Base-by-base conservation (phyloP, 306 rosid genomes). In the Castanea sativa region DNA sequence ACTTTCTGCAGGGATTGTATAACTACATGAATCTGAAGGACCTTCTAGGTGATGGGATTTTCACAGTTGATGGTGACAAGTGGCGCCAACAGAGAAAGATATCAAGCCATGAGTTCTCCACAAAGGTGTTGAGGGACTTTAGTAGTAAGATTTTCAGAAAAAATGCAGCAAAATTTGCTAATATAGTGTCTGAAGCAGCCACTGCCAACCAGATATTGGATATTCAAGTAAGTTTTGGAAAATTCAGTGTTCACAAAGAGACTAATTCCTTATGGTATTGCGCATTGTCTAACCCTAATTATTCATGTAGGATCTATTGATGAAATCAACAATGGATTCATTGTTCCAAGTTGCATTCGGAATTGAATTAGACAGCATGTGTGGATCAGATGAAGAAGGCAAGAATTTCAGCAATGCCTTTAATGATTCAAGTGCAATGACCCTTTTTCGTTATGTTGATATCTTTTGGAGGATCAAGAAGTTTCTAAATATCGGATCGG, bases 31-130 rank as follows among this genome's bases (percentile, higher is more conserved):
- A 84, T 73, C 88, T 94, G 76, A 91, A 75, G 86, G 97, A 92
- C 86, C 90, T 94, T 74, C 89, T 94, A 9, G 98, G 98, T 60
- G 92, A 92, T 80, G 98, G 97, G 21, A 94, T 94, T 84, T 94
- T 94, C 60, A 20, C 91, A 0, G 96, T 92, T 29, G 97, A 92
- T 79, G 97, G 97, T 12, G 90, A 90, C 49, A 90, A 89, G 85
- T 92, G 97, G 97, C 93, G 91, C 2, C 84, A 92, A 13, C 96
- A 92, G 81, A 92, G 97, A 75, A 92, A 90, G 78, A 55, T 89
- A 75, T 80, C 91, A 65, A 88, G 95, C 84, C 84, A 92, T 76
- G 96, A 89, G 63, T 92, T 92, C 86, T 92, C 97, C 20, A 89
- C 93, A 3, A 92, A 23, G 76, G 70, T 80, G 90, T 75, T 90